Evolutionary conservation across 2,329 filamentous ascomycete species (phyloP), one percentile per base, ranked within the genome.

Genomic region (Calonectria leucothoes): DNA sequence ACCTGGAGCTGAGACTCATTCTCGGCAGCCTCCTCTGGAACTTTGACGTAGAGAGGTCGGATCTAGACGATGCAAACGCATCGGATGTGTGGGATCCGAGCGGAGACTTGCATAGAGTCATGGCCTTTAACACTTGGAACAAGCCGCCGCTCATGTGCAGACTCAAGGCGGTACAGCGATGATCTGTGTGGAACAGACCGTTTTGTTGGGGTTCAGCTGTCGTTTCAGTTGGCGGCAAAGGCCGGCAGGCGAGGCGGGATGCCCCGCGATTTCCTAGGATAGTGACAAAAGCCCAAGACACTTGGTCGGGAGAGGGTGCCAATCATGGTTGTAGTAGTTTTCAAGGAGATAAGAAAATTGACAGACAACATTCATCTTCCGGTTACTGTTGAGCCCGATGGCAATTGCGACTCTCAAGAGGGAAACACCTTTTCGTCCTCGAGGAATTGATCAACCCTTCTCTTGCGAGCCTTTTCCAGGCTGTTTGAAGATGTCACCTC

Each of bases 1-100:
- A 88, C 64, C 82, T 86, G 25, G 88, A 90, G 76, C 87, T 90
- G 84, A 83, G 88, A 6, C 78, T 89, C 6, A 86, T 89, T 45
- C 77, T 90, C 8, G 85, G 86, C 0, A 84, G 84, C 3, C 75
- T 90, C 6, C 74, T 90, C 0, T 90, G 84, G 79, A 87, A 87
- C 63, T 90, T 89, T 75, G 88, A 90, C 70, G 70, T 89, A 72
- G 77, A 80, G 48, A 52, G 68, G 31, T 51, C 65, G 7, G 68
- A 71, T 37, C 33, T 74, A n/a, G 81, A 82, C 23, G 68, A 61
- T 29, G 67, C 68, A 3, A 69, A 72, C 20, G 75, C 75, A 8
- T 72, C 76, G 3, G 78, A 80, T 59, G 71, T 78, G 35, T 82
- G 81, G 80, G 80, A 81, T 61, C 75, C 77, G 3, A 69, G 37